Base-by-base conservation (phyloP, 192 early-diverging fungal genomes). In the Backusella morwellensis region DNA sequence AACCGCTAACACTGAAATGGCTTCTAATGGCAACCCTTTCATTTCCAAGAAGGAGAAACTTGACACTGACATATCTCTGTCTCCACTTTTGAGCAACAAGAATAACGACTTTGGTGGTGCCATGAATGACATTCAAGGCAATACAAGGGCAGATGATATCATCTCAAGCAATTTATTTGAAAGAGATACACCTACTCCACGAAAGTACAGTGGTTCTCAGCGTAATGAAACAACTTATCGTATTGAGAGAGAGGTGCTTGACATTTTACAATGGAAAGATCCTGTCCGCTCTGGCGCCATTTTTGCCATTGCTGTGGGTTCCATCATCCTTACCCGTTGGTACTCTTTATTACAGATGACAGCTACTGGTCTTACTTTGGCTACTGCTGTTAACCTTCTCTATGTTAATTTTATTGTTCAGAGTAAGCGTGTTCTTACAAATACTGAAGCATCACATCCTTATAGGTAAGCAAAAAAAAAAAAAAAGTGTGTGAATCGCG, bases 271-370 rank as follows among this genome's bases (percentile, higher is more conserved):
- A 47, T 79, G 78, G 78, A 35, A 75, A 29, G 70, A 74, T 35
- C 78, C 78, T 42, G 78, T 69, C 44, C 66, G 78, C 15, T 79
- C 78, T 15, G 66, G 50, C 36, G 78, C 66, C 3, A 42, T 69
- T 19, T 35, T 79, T 21, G 36, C 14, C 21, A 6, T 41, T 4
- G 19, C 67, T 52, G 35, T 79, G n/a, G 66, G 67, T 21, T 69
- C 68, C 14, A 74, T 79, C 9, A 9, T 75, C 15, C 34, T 79
- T 52, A 75, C 73, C 29, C 66, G 78, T 21, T 72, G 66, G 29
- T 79, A 79, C 34, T 79, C 78, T 35, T 21, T 74, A 17, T 44
- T 79, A 3, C 73, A 79, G 42, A 70, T 79, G 6, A 17, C 68
- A 38, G 66, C 73, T 66, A 68, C 78, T 21, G 35, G 23, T 14